Conservation (phyloP, 805 yeast species). For the Torulaspora franciscae region DNA sequence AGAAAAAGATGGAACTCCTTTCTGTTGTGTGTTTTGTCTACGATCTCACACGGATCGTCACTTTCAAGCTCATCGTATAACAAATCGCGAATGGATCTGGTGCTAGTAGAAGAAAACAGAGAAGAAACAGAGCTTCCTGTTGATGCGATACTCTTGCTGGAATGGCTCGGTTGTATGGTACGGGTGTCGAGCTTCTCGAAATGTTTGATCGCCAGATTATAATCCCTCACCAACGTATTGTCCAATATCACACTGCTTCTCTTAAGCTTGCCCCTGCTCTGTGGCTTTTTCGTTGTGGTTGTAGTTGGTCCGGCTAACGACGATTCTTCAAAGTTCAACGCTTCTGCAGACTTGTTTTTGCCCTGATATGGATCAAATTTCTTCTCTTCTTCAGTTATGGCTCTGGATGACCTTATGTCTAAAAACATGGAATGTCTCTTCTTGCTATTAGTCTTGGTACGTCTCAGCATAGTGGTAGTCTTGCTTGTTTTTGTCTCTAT, state of each 20-base stretch:
- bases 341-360: constrained; percentile 14
- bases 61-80: constrained; percentile 22
- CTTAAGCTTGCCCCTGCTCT: constrained; percentile 16
- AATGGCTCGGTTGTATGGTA: constrained; percentile 8
- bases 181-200: constrained; percentile 10
- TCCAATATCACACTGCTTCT: constrained; percentile 29
- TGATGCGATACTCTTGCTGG: constrained; percentile 11
- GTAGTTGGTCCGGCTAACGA: background rate
- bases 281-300: constrained; percentile 2
- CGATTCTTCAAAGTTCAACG: background rate
- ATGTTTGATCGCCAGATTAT: constrained; percentile 25
- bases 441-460: constrained; percentile 13
- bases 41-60: constrained; percentile 3
- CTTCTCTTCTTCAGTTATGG: constrained; percentile 1
- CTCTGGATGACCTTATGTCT: constrained; percentile 11
- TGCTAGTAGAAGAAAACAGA: constrained; percentile 20
- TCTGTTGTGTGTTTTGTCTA: background rate
- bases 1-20: constrained; percentile 1
- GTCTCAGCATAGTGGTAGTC: constrained; percentile 13
- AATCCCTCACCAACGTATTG: constrained; percentile 27
- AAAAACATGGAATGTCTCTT: constrained; percentile 28
- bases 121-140: constrained; percentile 16
- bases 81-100: constrained; percentile 24
- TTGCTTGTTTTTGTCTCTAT: background rate
- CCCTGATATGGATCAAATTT: constrained; percentile 7